Percentiles rank a stretch among this genome's conserved stretches.
Evolutionary conservation across 2,329 filamentous ascomycete genomes (phyloP).

Genomic region (Penicillium sp.): DNA sequence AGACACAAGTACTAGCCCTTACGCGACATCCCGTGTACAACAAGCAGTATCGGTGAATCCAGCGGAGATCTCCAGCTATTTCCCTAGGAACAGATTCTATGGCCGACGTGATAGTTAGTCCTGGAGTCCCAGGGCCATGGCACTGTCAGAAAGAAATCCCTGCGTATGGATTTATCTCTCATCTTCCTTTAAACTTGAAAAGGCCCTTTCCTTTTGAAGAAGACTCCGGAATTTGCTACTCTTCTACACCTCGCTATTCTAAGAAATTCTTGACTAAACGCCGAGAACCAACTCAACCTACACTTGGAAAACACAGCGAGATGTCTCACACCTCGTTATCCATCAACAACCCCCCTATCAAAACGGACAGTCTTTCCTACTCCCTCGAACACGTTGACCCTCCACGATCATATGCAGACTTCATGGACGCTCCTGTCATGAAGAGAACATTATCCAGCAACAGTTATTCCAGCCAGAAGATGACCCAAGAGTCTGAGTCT

Average conservation of each 20-base stretch:
- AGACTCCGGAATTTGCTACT: neutral
- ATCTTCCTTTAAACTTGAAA: neutral
- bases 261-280: neutral
- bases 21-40: slow-evolving; percentile 25
- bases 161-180: slow-evolving; percentile 1
- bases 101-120: slow-evolving; percentile 12
- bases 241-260: neutral
- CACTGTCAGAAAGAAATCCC: slow-evolving; percentile 6
- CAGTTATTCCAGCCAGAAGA: neutral
- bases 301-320: neutral
- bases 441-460: neutral
- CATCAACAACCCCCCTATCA: neutral
- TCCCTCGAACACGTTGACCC: neutral
- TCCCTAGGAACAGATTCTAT: slow-evolving; percentile 2
- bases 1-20: slow-evolving; percentile 16
- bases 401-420: neutral
- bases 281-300: neutral
- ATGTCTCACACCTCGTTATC: neutral
- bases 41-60: slow-evolving; percentile 27
- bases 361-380: neutral
- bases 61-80: slow-evolving; percentile 1
- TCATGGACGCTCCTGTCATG: neutral
- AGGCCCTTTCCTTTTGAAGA: neutral
- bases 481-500: neutral
- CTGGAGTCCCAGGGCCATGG: slow-evolving; percentile 10